phyloP scores from a whole-genome alignment of 2,329 filamentous ascomycete genomes.

The Parastagonospora nodorum region DNA sequence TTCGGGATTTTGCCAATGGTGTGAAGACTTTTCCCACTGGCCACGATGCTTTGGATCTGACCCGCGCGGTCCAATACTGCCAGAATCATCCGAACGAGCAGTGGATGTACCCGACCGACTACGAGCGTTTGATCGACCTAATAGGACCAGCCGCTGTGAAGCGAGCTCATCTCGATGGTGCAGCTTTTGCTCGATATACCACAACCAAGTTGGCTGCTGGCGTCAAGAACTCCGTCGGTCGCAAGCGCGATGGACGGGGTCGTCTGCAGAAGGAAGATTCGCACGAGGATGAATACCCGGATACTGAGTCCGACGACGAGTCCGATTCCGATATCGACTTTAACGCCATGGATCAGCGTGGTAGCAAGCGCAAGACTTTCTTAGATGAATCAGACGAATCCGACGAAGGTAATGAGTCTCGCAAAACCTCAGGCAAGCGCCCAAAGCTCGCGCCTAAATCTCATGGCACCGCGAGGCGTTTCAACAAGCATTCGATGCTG shows the following conservation, averaged over 20 bases:
- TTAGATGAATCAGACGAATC: neutral
- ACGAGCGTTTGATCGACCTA: conserved; percentile 9
- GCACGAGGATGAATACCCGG: neutral
- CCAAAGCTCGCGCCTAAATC: neutral
- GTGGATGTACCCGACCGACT: conserved; percentile 27
- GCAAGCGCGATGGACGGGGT: conserved; percentile 3
- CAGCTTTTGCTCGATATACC: conserved; percentile 12
- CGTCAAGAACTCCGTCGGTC: neutral
- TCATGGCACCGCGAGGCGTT: neutral
- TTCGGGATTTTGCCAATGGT: conserved; percentile 18
- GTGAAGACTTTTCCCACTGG: conserved; percentile 18
- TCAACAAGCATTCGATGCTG: neutral
- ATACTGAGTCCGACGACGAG: neutral
- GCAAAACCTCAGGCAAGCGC: neutral
- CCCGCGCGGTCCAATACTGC: conserved; percentile 23
- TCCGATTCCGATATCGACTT: neutral
- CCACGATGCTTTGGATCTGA: conserved; percentile 28
- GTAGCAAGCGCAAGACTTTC: neutral
- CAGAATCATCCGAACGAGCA: conserved; percentile 15
- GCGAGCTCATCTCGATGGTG: conserved; percentile 11
- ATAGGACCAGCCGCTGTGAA: conserved; percentile 13
- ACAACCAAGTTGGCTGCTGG: neutral
- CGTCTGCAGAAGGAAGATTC: neutral
- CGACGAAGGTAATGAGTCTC: neutral
- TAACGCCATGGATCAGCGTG: neutral